These are phyloP conservation scores for Colletotrichum sojae DNA, from an alignment of 2,329 filamentous ascomycete species.

Conservation along the genomic window DNA sequence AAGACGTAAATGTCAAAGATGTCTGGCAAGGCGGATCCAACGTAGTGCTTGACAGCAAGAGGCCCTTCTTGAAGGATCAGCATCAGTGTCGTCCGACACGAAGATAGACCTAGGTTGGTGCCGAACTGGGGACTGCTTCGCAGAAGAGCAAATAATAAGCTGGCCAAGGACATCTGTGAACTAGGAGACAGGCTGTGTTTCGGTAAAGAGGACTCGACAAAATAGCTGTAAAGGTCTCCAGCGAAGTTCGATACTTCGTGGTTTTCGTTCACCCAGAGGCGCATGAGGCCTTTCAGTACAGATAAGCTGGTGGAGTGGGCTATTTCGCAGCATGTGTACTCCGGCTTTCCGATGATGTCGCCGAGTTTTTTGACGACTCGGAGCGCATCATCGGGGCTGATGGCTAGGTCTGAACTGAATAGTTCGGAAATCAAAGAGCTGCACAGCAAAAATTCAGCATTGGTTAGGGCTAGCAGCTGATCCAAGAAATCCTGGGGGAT, in stretches of 20 bases:
- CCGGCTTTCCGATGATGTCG: slow-evolving; percentile 66
- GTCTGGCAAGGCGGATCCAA: slow-evolving; percentile 77
- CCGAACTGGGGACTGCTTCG: slow-evolving; percentile 78
- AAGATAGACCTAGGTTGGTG: slow-evolving; percentile 68
- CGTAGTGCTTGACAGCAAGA: slow-evolving; percentile 81
- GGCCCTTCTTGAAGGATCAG: slow-evolving; percentile 76
- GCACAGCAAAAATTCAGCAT: slow-evolving; percentile 69
- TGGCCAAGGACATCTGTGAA: slow-evolving; percentile 76
- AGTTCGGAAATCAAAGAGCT: slow-evolving; percentile 65
- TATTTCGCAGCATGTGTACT: slow-evolving; percentile 81
- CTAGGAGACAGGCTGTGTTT: slow-evolving; percentile 78
- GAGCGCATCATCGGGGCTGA: slow-evolving; percentile 61
- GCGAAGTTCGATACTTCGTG: slow-evolving; percentile 76
- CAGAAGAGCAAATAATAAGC: slow-evolving; percentile 79
- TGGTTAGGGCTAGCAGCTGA: slow-evolving; percentile 61
- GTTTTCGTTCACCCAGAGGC: slow-evolving; percentile 73
- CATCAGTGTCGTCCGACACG: slow-evolving; percentile 79
- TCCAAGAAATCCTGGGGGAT: slow-evolving; percentile 67
- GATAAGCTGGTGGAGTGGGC: slow-evolving; percentile 78
- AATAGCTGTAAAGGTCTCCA: slow-evolving; percentile 84
- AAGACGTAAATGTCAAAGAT: slow-evolving; percentile 89
- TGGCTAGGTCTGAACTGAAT: slow-evolving; percentile 67
- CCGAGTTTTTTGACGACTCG: slow-evolving; percentile 66
- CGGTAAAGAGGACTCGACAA: slow-evolving; percentile 76
- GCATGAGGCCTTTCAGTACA: slow-evolving; percentile 74